Conservation (phyloP, 257 asterid genomes). For the Marsdenia floribunda region DNA sequence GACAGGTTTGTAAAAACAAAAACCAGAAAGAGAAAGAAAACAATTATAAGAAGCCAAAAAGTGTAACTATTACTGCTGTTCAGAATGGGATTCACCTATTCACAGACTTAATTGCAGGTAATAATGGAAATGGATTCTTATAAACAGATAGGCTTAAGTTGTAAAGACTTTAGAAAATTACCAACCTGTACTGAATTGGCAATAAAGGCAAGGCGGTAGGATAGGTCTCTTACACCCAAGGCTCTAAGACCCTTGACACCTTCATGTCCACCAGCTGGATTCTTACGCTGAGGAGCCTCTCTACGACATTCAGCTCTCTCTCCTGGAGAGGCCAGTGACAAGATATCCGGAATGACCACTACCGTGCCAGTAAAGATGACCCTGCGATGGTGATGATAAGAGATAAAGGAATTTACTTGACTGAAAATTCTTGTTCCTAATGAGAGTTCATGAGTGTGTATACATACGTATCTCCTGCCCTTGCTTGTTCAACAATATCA, state of each 20-base stretch:
- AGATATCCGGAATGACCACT: slow-evolving; percentile 84
- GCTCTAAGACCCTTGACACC: slow-evolving; percentile 95
- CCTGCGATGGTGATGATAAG: slow-evolving; percentile 39
- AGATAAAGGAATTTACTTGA: background rate
- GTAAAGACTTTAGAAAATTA: background rate
- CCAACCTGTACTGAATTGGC: slow-evolving; percentile 93
- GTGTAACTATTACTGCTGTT: background rate
- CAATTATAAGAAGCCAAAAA: background rate
- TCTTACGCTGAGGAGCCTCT: slow-evolving; percentile 75
- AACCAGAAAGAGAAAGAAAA: background rate
- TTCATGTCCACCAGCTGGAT: slow-evolving; percentile 61
- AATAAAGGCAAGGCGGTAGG: slow-evolving; percentile 90
- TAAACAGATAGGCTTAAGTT: background rate
- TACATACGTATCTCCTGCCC: slow-evolving; percentile 95
- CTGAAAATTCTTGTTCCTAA: background rate
- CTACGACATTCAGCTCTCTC: slow-evolving; percentile 87
- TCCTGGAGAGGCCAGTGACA: slow-evolving; percentile 90
- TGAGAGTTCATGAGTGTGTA: background rate
- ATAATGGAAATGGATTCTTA: background rate
- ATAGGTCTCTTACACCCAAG: slow-evolving; percentile 89
- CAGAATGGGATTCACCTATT: background rate
- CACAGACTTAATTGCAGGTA: background rate
- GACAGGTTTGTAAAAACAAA: slow-evolving; percentile 4
- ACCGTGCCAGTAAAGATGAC: slow-evolving; percentile 91
- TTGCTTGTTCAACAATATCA: slow-evolving; percentile 91